A percentile compares a stretch with the other conserved stretches of the same genome.
Conservation (phyloP, 2,329 filamentous ascomycete species). For the Pyricularia sp. region DNA sequence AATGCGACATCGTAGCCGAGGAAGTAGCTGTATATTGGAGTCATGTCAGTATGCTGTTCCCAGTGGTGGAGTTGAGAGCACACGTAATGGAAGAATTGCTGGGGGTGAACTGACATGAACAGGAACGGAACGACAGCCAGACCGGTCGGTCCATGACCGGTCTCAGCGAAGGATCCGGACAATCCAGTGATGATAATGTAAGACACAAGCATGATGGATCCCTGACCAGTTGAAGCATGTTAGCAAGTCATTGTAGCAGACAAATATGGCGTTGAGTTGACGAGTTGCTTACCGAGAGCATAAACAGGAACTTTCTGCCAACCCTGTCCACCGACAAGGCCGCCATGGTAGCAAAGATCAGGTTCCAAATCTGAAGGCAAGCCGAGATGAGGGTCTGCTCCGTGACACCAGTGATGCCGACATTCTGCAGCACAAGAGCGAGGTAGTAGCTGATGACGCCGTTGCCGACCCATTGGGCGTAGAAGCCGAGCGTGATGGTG, state of each 20-base stretch:
- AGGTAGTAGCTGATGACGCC: constrained; percentile 8
- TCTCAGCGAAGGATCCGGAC: constrained; percentile 7
- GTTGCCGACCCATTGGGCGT: constrained; percentile 14
- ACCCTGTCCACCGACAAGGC: constrained; percentile 18
- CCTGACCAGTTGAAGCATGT: neutral
- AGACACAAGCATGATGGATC: constrained; percentile 16
- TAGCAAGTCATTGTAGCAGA: neutral
- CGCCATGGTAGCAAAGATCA: constrained; percentile 12
- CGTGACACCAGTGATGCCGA: constrained; percentile 10
- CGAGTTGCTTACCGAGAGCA: neutral
- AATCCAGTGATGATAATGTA: constrained; percentile 16
- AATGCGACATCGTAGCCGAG: constrained; percentile 28
- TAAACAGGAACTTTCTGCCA: constrained; percentile 15
- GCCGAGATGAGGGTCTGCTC: constrained; percentile 9
- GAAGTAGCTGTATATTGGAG: constrained; percentile 13
- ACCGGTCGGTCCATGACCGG: constrained; percentile 13
- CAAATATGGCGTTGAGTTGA: neutral
- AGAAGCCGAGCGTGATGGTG: constrained; percentile 24
- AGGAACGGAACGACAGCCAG: constrained; percentile 21
- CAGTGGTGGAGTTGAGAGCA: neutral
- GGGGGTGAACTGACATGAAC: constrained; percentile 13
- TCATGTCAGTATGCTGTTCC: neutral
- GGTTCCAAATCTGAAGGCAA: constrained; percentile 18
- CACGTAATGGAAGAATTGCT: neutral
- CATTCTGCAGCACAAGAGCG: constrained; percentile 9